These are phyloP conservation scores for Claviceps arundinis DNA, from an alignment of 2,329 filamentous ascomycete species.

Conservation along the genomic window DNA sequence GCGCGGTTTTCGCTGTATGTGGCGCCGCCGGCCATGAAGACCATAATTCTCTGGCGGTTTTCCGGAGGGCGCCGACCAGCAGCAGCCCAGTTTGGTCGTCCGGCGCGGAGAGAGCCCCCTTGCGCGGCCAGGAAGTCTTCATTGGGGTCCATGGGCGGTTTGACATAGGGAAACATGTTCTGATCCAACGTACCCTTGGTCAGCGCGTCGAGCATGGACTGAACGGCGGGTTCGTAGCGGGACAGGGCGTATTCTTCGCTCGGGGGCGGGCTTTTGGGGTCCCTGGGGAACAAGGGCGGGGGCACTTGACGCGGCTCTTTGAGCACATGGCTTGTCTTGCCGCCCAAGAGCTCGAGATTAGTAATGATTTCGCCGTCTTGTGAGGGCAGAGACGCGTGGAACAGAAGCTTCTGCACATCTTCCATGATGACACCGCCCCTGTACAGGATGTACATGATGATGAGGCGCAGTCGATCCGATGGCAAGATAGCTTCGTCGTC, in stretches of 20 bases:
- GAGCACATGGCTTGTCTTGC: slow-evolving; percentile 50
- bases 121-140: slow-evolving; percentile 42
- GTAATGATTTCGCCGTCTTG: slow-evolving; percentile 59
- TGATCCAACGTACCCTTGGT: slow-evolving; percentile 55
- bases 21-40: slow-evolving; percentile 91
- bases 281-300: slow-evolving; percentile 58
- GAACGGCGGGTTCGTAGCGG: slow-evolving; percentile 70
- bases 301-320: slow-evolving; percentile 61
- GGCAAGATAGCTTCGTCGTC: slow-evolving; percentile 66
- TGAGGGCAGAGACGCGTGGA: slow-evolving; percentile 66
- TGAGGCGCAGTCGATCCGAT: slow-evolving; percentile 68
- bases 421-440: slow-evolving; percentile 72
- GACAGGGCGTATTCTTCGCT: slow-evolving; percentile 76
- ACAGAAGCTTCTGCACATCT: slow-evolving; percentile 72
- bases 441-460: slow-evolving; percentile 77
- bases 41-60: slow-evolving; percentile 77
- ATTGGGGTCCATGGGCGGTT: slow-evolving; percentile 51
- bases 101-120: slow-evolving; percentile 71
- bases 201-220: slow-evolving; percentile 68
- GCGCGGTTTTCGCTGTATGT: slow-evolving; percentile 82
- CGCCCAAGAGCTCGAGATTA: slow-evolving; percentile 75
- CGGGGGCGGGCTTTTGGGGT: slow-evolving; percentile 38
- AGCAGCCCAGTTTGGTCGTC: slow-evolving; percentile 91
- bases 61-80: slow-evolving; percentile 60
- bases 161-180: slow-evolving; percentile 56